Conservation (phyloP, 2,329 filamentous ascomycete genomes). For the Neophaeococcomyces aloes region DNA sequence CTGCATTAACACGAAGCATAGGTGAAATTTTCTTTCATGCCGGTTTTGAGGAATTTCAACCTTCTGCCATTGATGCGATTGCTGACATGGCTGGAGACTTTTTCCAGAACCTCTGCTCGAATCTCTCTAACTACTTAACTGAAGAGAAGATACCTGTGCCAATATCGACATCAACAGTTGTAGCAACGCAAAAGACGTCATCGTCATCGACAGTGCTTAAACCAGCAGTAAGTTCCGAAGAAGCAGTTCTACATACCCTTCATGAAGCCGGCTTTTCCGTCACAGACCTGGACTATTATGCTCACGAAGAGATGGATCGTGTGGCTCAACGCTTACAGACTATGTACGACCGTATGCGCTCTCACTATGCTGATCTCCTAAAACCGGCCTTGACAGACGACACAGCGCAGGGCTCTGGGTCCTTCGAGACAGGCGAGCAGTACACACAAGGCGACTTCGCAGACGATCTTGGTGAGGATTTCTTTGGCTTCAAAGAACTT, state of each 20-base stretch:
- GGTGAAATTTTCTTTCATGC: slow-evolving; percentile 93
- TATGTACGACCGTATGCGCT: slow-evolving; percentile 91
- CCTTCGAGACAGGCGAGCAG: slow-evolving; percentile 95
- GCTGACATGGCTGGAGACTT: slow-evolving; percentile 85
- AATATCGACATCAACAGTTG: slow-evolving; percentile 34
- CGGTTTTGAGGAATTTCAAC: slow-evolving; percentile 94
- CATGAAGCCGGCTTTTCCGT: slow-evolving; percentile 75
- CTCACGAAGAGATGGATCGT: slow-evolving; percentile 86
- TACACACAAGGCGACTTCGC: slow-evolving; percentile 96
- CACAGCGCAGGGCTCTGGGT: slow-evolving; percentile 71
- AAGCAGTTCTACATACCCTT: slow-evolving; percentile 76
- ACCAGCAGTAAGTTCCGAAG: slow-evolving; percentile 62
- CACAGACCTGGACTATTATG: slow-evolving; percentile 70
- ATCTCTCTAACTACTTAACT: slow-evolving; percentile 73
- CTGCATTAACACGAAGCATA: slow-evolving; percentile 78
- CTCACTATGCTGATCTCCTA: slow-evolving; percentile 82
- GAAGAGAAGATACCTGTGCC: slow-evolving; percentile 59
- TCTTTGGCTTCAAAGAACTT: slow-evolving; percentile 95
- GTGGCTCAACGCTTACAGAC: slow-evolving; percentile 65
- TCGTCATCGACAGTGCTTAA: not conserved
- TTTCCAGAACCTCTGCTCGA: slow-evolving; percentile 71
- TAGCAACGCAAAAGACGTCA: not conserved
- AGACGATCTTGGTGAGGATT: slow-evolving; percentile 94
- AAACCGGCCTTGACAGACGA: slow-evolving; percentile 77
- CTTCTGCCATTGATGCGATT: slow-evolving; percentile 79